Conservation (phyloP, 768 basidiomycete genomes). For the Krasilnikovozyma curviuscula region DNA sequence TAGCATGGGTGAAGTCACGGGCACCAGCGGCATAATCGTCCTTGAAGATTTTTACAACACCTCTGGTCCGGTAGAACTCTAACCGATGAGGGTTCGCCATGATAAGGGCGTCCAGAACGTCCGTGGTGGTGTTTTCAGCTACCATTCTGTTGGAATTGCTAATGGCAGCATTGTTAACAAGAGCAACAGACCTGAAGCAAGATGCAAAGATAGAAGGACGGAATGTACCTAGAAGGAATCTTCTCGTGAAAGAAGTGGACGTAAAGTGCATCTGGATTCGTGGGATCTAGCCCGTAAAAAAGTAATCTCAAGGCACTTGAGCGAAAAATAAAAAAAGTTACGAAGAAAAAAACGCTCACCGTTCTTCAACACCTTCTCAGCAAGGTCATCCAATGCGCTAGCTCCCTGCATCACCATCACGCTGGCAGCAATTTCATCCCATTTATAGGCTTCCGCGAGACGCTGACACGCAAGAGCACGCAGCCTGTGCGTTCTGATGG, state of each 20-base stretch:
- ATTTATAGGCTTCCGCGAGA: constrained; percentile 44
- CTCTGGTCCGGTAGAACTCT: constrained; percentile 74
- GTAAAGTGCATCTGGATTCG: constrained; percentile 60
- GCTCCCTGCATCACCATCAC: constrained; percentile 94
- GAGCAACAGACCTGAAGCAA: constrained; percentile 10
- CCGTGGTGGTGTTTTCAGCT: constrained; percentile 61
- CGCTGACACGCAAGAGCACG: constrained; percentile 58
- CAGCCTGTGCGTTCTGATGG: constrained; percentile 60
- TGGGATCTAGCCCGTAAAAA: constrained; percentile 34
- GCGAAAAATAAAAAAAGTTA: background rate
- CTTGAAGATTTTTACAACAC: constrained; percentile 72
- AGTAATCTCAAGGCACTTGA: background rate
- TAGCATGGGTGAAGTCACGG: constrained; percentile 61
- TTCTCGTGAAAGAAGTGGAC: constrained; percentile 91
- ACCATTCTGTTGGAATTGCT: constrained; percentile 46
- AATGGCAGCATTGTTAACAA: too few species aligned
- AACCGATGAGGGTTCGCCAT: constrained; percentile 50
- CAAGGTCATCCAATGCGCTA: constrained; percentile 79
- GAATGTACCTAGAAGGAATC: constrained; percentile 66
- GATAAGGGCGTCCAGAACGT: constrained; percentile 62
- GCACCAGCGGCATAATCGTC: constrained; percentile 57
- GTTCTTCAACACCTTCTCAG: constrained; percentile 58
- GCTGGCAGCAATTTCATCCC: constrained; percentile 76
- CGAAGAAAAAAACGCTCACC: constrained; percentile 28
- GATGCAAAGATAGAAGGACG: constrained; percentile 2